These are phyloP conservation scores for Torulaspora delbrueckii DNA, from an alignment of 805 yeast genomes.

Conservation along the genomic window DNA sequence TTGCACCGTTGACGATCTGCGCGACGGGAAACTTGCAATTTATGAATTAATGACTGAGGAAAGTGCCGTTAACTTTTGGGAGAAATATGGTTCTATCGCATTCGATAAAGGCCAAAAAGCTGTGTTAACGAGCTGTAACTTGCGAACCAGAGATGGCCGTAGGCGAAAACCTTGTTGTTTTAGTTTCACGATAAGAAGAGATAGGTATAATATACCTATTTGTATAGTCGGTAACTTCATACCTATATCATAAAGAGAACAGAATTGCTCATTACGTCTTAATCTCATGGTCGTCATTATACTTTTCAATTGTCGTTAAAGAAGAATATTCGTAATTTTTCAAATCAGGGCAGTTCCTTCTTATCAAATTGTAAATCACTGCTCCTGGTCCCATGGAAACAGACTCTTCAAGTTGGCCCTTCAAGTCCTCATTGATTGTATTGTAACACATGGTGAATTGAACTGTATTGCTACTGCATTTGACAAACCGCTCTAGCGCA, in stretches of 20 bases:
- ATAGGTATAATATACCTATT: conserved; percentile 89
- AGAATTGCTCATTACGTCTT: neutral
- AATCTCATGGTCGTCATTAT: conserved; percentile 13
- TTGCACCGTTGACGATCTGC: conserved; percentile 80
- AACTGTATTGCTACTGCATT: conserved; percentile 32
- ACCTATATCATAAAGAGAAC: conserved; percentile 46
- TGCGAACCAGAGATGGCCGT: conserved; percentile 77
- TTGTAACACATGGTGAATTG: conserved; percentile 34
- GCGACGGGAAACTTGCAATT: conserved; percentile 88
- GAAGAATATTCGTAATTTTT: conserved; percentile 26
- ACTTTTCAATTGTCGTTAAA: conserved; percentile 25
- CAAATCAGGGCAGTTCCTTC: conserved; percentile 25
- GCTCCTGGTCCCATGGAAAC: conserved; percentile 34
- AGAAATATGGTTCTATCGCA: conserved; percentile 92
- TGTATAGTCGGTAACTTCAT: conserved; percentile 94
- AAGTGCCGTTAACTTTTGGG: conserved; percentile 96
- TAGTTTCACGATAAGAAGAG: conserved; percentile 88
- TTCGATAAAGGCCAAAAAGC: conserved; percentile 95
- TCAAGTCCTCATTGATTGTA: conserved; percentile 23
- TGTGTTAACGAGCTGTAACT: conserved; percentile 83
- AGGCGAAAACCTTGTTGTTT: conserved; percentile 83
- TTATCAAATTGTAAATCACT: conserved; percentile 28
- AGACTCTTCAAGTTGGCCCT: conserved; percentile 16
- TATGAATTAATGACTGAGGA: conserved; percentile 94
- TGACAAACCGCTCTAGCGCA: conserved; percentile 34